Conservation (phyloP, 129 eudicot genomes). For the Heracleum sosnowskyi region DNA sequence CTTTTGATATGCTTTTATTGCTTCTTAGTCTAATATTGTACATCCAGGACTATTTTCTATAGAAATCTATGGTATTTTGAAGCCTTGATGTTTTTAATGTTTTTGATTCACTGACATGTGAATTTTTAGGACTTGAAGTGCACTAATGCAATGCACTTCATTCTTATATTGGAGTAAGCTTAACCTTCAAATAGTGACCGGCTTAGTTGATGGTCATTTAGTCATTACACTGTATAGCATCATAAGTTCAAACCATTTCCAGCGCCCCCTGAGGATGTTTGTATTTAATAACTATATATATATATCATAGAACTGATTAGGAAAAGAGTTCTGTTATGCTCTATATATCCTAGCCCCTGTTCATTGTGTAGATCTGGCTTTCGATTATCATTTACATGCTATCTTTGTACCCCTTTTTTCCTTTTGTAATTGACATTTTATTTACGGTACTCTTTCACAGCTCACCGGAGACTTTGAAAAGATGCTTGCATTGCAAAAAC, state of each 20-base stretch:
- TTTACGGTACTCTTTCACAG: conserved; percentile 25
- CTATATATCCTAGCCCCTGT: neutral
- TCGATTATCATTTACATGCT: no score
- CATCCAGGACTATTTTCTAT: neutral
- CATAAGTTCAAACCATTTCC: neutral
- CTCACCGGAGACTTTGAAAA: conserved; percentile 77
- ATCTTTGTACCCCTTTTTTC: neutral
- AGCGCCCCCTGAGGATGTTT: neutral
- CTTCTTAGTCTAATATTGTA: neutral
- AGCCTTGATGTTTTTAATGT: neutral
- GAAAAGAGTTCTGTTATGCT: neutral
- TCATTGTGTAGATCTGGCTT: neutral
- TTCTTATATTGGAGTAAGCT: neutral
- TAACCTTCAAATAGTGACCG: neutral
- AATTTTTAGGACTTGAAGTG: neutral
- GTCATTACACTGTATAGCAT: neutral
- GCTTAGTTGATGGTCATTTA: neutral
- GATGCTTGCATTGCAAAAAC: conserved; percentile 72
- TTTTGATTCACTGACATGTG: neutral
- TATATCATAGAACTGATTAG: neutral
- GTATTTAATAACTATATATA: neutral
- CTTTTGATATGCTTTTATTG: neutral
- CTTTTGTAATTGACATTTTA: conserved; percentile 14
- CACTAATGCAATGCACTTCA: neutral
- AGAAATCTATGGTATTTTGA: neutral